Evolutionary conservation across 306 rosid genomes (phyloP).

Genomic region (Lathyrus sativus): DNA sequence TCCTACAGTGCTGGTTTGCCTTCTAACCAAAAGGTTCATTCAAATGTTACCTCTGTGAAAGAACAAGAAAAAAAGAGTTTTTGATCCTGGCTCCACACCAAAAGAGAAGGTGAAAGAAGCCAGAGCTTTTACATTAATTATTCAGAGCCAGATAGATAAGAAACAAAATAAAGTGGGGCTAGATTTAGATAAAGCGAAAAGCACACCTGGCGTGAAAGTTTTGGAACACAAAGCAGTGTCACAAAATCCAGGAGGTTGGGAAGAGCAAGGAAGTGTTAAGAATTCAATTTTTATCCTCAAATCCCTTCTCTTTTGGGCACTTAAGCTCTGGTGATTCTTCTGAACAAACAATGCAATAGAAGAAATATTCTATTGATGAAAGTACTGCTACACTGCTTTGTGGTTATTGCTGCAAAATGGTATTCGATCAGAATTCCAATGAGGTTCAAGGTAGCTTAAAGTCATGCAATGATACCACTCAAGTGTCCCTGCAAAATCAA

Average conservation of each 20-base stretch:
- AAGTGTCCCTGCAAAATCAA: too few relatives aligned
- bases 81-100: constrained; percentile 24
- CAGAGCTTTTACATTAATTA: constrained; percentile 15
- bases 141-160: constrained; percentile 15
- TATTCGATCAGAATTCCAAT: too few relatives aligned
- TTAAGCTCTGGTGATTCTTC: too few relatives aligned
- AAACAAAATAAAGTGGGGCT: constrained; percentile 5
- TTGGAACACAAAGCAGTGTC: constrained; percentile 39
- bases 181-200: constrained; percentile 21
- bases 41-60: constrained; percentile 39
- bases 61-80: constrained; percentile 17
- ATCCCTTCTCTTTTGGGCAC: too few relatives aligned
- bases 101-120: constrained; percentile 38
- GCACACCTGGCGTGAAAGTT: constrained; percentile 12
- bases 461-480: too few relatives aligned
- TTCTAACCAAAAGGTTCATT: constrained; percentile 44
- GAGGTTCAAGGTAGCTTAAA: too few relatives aligned
- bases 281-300: too few relatives aligned
- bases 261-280: constrained; percentile 29
- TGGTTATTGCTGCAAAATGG: too few relatives aligned
- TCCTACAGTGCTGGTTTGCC: constrained; percentile 39
- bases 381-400: too few relatives aligned
- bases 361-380: too few relatives aligned
- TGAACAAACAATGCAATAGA: too few relatives aligned
- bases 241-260: constrained; percentile 22